phyloP scores from a whole-genome alignment of 2,329 filamentous ascomycete genomes.

The Geoglossum cookeanum region DNA sequence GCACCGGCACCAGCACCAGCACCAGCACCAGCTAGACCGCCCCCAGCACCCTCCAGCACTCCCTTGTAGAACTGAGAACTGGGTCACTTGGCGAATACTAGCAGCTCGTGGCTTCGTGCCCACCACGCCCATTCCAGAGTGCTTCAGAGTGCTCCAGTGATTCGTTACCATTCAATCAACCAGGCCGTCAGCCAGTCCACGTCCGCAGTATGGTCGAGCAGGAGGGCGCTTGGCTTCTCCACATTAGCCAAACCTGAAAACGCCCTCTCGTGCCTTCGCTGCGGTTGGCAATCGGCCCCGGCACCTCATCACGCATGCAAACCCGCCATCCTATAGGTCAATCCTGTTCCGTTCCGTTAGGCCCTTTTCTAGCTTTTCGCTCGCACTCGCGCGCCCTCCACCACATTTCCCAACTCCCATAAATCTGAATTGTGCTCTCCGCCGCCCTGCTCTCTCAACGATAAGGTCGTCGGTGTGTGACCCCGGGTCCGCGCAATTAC shows the following conservation, averaged over 20 bases:
- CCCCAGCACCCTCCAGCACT: no score
- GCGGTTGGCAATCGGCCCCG: background rate
- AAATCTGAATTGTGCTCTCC: no score
- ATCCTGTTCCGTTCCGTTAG: slow-evolving; percentile 1
- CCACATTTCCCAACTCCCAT: background rate
- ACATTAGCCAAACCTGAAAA: background rate
- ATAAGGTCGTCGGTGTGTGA: background rate
- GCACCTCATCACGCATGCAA: background rate
- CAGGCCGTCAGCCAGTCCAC: background rate
- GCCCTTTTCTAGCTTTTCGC: background rate
- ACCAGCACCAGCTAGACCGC: no score
- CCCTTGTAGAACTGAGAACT: no score
- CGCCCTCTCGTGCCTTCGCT: no score
- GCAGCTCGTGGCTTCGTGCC: no score
- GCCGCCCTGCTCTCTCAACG: background rate
- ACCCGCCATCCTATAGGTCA: background rate
- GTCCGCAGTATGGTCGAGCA: no score
- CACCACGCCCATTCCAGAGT: no score
- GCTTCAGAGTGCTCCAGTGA: background rate
- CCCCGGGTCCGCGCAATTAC: background rate
- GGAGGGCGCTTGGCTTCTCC: background rate
- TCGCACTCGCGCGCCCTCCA: background rate
- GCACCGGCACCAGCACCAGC: no score
- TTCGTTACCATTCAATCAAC: background rate
- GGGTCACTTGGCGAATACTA: no score